Percentiles rank a stretch among this genome's conserved stretches.
Evolutionary conservation across 2,329 filamentous ascomycete genomes (phyloP).

Genomic region (Teratosphaeria nubilosa): DNA sequence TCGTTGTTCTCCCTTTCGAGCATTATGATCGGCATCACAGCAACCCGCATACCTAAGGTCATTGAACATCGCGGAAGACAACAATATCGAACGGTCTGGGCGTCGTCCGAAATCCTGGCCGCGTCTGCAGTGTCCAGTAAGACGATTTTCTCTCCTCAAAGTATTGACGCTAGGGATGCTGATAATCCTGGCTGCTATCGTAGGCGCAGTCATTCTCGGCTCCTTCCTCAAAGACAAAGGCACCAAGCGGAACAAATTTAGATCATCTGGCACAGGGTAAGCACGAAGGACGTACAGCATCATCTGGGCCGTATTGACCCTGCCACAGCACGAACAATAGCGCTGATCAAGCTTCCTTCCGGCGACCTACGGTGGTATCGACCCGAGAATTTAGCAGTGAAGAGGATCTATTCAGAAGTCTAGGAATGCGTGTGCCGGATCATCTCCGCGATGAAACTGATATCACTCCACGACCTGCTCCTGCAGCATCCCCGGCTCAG

Average conservation of each 20-base stretch:
- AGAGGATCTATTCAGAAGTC: conserved; percentile 71
- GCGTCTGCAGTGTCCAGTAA: conserved; percentile 74
- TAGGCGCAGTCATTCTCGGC: conserved; percentile 64
- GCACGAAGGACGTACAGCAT: neutral
- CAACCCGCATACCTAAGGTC: conserved; percentile 71
- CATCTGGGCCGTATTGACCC: neutral
- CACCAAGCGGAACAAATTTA: conserved; percentile 74
- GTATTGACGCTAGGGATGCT: neutral
- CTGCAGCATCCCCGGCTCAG: conserved; percentile 30
- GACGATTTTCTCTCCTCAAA: neutral
- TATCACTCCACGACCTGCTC: conserved; percentile 27
- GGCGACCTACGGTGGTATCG: conserved; percentile 51
- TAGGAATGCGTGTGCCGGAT: conserved; percentile 57
- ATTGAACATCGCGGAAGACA: conserved; percentile 62
- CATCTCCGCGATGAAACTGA: conserved; percentile 29
- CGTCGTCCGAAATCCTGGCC: conserved; percentile 82
- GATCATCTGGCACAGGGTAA: conserved; percentile 12
- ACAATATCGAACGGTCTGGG: conserved; percentile 78
- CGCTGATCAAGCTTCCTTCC: conserved; percentile 45
- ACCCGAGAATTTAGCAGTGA: conserved; percentile 76
- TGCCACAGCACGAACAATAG: conserved; percentile 14
- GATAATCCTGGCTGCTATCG: neutral
- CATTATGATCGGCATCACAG: conserved; percentile 66
- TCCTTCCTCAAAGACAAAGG: conserved; percentile 88
- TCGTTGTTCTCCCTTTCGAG: conserved; percentile 78